phyloP scores from a whole-genome alignment of 192 early-diverging fungal genomes.

The Coemansia sp. region DNA sequence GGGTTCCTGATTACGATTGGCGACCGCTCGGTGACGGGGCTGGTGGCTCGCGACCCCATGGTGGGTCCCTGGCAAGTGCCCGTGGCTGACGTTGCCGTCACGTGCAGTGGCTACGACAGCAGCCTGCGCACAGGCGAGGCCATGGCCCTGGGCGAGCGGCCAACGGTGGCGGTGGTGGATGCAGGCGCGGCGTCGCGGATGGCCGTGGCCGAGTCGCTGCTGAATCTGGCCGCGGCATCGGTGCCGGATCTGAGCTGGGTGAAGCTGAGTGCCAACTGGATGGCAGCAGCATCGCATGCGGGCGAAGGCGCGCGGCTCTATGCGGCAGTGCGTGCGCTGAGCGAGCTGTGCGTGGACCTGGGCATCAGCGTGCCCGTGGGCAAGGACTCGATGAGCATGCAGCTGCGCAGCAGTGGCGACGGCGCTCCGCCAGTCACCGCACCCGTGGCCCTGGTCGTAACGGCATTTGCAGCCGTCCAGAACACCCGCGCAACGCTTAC shows the following conservation, averaged over 20 bases:
- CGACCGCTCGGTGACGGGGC: slow-evolving; percentile 91
- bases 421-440: slow-evolving; percentile 66
- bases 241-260: slow-evolving; percentile 69
- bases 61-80: slow-evolving; percentile 99
- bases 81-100: slow-evolving; percentile 94
- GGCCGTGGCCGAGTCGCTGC: slow-evolving; percentile 92
- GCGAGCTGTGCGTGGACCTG: slow-evolving; percentile 88
- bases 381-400: slow-evolving; percentile 99
- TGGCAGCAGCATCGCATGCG: slow-evolving; percentile 85
- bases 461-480: slow-evolving; percentile 86
- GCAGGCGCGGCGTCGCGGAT: slow-evolving; percentile 91
- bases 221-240: slow-evolving; percentile 88
- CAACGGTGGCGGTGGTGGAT: slow-evolving; percentile 79
- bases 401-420: slow-evolving; percentile 64
- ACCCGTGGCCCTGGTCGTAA: slow-evolving; percentile 89
- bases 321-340: slow-evolving; percentile 88
- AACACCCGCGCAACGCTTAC: slow-evolving; percentile 86
- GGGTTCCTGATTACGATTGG: slow-evolving; percentile 97
- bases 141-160: slow-evolving; percentile 98
- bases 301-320: slow-evolving; percentile 95
- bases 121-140: slow-evolving; percentile 79
- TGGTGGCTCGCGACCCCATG: slow-evolving; percentile 95
- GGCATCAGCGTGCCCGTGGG: slow-evolving; percentile 96
- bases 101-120: slow-evolving; percentile 65
- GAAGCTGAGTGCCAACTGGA: slow-evolving; percentile 97